Evolutionary conservation across 2,329 filamentous ascomycete species (phyloP), one percentile per base, ranked within the genome.

Genomic region (Alternaria tenuissima): DNA sequence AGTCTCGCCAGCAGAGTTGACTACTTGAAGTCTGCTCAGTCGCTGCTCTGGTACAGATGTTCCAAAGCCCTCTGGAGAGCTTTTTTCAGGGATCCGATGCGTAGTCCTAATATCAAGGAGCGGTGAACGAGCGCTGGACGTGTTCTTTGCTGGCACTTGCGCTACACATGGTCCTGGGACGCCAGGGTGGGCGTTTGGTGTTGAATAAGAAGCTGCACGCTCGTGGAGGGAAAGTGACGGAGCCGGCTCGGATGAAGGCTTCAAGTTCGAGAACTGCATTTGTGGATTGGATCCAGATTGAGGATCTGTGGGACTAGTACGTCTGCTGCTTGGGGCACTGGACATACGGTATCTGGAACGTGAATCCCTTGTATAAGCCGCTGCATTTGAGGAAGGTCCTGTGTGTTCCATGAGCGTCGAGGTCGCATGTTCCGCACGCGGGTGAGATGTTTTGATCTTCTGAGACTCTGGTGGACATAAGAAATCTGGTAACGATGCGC

Each of bases 311-410:
- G 53, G 34, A 52, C 22, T 54, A 12, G 18, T 48, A 26, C 51
- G 53, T 47, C 61, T 57, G 7, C 36, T 60, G 11, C 62, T 60
- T 6, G 58, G 60, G 11, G 43, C 49, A 36, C 64, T 67, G 11
- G 52, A 57, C 1, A 58, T 39, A 8, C 64, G 67, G n/a, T 70
- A 67, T 52, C 67, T 59, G 12, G 62, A 61, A 5, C 57, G 42
- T 2, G 55, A 53, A 4, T 60, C 62, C 46, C 43, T 36, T 36
- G 28, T 14, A 44, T 54, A 1, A 32, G 34, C 30, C 9, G 24
- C 43, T 2, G 20, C 7, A n/a, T 57, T 30, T 2, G 26, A 3
- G 18, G 8, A 28, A 22, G 26, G 5, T 18, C 12, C 42, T 11
- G 9, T 32, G 53, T 34, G 49, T n/a, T 41, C 8, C 28, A 39